Base-by-base conservation (phyloP, 2,329 filamentous ascomycete genomes). In the Arthrobotrys conoides region DNA sequence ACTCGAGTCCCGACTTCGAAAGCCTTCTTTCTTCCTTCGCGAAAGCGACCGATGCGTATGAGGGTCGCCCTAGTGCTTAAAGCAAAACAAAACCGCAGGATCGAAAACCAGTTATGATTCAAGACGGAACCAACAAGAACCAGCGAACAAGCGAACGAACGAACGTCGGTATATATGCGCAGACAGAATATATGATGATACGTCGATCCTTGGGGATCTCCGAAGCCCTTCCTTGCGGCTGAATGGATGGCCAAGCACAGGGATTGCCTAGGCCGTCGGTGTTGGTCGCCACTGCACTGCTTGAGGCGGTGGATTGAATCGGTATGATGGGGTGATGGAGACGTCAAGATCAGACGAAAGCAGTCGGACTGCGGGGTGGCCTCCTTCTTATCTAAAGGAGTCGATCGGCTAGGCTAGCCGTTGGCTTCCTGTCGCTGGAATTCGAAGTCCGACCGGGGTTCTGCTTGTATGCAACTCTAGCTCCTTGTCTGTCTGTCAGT, bases 321-420 rank as follows among this genome's bases (percentile, higher is more conserved):
- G n/a, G 18, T 46, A 61, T 36, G 24, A 24, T 71, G 51, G 64
- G 61, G 36, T 49, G 61, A 73, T n/a, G 69, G 69, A 44, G 55
- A 49, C 51, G 20, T 53, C 33, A 55, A 57, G 48, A 72, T 65
- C 59, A 36, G 53, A 71, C 48, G 67, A 49, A 71, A 16, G 49
- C 44, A 61, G 41, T 30, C 49, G n/a, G 46, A 49, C 51, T 73
- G 70, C 61, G 70, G 70, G 70, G 70, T 49, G 61, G 49, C 36
- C 44, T 27, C n/a, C 36, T n/a, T 44, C 36, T 61, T 61, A 61
- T 61, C 57, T 61, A 33, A 61, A 27, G 10, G 57, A 61, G 57
- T 24, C 20, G 16, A 48, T 72, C 49, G 69, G 69, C 61, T 67
- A 67, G 51, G 61, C 63, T 73, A 73, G 51, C 61, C 61, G 70